phyloP scores from a whole-genome alignment of 2,329 filamentous ascomycete species.

The Trichoderma brevicompactum region DNA sequence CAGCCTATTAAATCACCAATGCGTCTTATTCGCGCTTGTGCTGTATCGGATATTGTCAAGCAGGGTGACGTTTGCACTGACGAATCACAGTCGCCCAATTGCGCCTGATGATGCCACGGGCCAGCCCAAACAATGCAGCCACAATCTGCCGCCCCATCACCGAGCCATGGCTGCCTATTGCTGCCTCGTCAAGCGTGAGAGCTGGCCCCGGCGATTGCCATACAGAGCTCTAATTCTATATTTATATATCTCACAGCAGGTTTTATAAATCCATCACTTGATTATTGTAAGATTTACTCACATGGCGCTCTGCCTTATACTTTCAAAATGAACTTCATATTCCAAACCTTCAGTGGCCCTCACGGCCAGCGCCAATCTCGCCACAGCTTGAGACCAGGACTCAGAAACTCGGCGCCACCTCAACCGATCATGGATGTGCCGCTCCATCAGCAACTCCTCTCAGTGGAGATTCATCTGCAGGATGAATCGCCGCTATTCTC shows the following conservation, averaged over 20 bases:
- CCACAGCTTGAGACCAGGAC: neutral
- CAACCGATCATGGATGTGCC: neutral
- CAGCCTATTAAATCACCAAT: no score
- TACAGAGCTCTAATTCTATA: no score
- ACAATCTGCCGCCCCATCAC: neutral
- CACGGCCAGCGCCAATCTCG: no score
- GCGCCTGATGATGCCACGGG: neutral
- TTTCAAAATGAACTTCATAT: no score
- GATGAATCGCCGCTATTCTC: conserved; percentile 40
- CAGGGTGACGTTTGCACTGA: no score
- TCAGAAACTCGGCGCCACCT: neutral
- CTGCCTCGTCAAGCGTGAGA: neutral
- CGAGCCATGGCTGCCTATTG: neutral
- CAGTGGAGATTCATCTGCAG: conserved; percentile 28
- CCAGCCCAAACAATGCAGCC: neutral
- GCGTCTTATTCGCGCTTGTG: no score
- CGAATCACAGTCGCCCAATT: neutral
- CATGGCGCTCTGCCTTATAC: no score
- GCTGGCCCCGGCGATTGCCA: neutral
- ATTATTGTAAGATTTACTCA: no score
- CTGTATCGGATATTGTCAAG: no score
- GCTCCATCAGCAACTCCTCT: conserved; percentile 20
- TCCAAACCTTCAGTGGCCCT: no score
- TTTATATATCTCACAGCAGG: no score
- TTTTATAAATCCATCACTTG: no score